phyloP scores from a whole-genome alignment of 768 basidiomycete genomes.

The Tylopilus plumbeoviolaceoides region DNA sequence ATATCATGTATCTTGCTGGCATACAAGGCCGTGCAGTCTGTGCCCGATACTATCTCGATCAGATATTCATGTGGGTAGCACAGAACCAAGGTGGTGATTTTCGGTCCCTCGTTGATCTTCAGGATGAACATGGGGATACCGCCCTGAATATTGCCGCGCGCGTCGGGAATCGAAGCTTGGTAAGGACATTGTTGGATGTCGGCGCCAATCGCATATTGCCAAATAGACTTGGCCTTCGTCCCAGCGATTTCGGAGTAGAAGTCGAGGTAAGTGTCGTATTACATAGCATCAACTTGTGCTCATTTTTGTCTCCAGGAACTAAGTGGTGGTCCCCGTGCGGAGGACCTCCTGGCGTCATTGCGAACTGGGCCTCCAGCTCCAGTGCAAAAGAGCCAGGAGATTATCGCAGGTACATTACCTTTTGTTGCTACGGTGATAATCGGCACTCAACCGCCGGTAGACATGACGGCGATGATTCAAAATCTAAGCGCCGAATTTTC shows the following conservation, averaged over 20 bases:
- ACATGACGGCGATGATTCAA: conserved; percentile 84
- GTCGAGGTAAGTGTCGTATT: conserved; percentile 58
- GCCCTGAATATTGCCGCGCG: conserved; percentile 93
- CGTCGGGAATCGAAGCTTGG: conserved; percentile 85
- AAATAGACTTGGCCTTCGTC: conserved; percentile 90
- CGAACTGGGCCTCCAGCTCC: conserved; percentile 73
- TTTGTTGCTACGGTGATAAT: neutral
- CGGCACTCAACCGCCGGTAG: conserved; percentile 36
- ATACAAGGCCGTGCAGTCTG: conserved; percentile 81
- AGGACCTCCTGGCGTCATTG: conserved; percentile 74
- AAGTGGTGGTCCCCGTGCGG: conserved; percentile 64
- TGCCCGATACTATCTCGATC: conserved; percentile 90
- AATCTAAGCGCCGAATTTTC: conserved; percentile 74
- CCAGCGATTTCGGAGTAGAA: conserved; percentile 94
- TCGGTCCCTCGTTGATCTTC: conserved; percentile 77
- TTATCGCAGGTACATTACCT: conserved; percentile 58
- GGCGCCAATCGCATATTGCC: conserved; percentile 85
- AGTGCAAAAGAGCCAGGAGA: conserved; percentile 84
- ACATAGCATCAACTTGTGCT: neutral
- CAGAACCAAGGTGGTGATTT: conserved; percentile 74
- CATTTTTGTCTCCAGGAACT: conserved; percentile 48
- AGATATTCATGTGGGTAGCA: conserved; percentile 83
- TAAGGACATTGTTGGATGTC: conserved; percentile 83
- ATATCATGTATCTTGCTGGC: conserved; percentile 86
- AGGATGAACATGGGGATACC: conserved; percentile 95